Evolutionary conservation across 306 rosid genomes (phyloP), one percentile per base, ranked within the genome.

Genomic region (Acacia confusa): DNA sequence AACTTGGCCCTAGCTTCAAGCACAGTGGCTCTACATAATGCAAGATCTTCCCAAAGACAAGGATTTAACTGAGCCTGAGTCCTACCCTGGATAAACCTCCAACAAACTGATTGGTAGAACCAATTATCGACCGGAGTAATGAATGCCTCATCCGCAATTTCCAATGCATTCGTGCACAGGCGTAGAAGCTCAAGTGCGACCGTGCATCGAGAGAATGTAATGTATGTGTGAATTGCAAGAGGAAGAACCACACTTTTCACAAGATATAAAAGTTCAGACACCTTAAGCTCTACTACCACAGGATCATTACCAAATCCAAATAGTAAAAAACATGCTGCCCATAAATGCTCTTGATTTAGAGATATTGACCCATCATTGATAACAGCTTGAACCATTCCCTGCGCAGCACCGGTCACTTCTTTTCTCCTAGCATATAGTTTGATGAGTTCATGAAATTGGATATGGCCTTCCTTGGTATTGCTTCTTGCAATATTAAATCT

Each of bases 61-160:
- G 98, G 97, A 77, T 94, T 92, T 83, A 94, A 53, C 82, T 92
- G 97, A 61, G 98, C 98, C 78, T 85, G 85, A 11, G 97, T 94
- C 75, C 83, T 88, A 17, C 93, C 91, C 67, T 90, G 92, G 66
- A 90, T 80, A 16, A 93, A 88, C 86, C 92, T 83, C 94, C 98
- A 94, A 68, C 97, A 94, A 25, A 92, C 88, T 22, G 97, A 89
- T 79, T 88, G 90, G 73, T 92, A 93, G 22, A 94, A 50, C 97
- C 97, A 92, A 80, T 84, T 94, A 78, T 94, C 98, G 14, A 91
- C 97, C 0, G 98, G 97, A 32, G 94, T 84, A 44, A 91, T 92
- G 12, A 91, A 90, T 16, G 92, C 92, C 85, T 92, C 92, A 65
- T 92, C 98, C 0, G 96, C 98, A 12, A 91, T 94, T 81, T 94